Evolutionary conservation across 1,139 yeast species (phyloP), one percentile per base, ranked within the genome.

Genomic region (Saccharomyces pastorianus): DNA sequence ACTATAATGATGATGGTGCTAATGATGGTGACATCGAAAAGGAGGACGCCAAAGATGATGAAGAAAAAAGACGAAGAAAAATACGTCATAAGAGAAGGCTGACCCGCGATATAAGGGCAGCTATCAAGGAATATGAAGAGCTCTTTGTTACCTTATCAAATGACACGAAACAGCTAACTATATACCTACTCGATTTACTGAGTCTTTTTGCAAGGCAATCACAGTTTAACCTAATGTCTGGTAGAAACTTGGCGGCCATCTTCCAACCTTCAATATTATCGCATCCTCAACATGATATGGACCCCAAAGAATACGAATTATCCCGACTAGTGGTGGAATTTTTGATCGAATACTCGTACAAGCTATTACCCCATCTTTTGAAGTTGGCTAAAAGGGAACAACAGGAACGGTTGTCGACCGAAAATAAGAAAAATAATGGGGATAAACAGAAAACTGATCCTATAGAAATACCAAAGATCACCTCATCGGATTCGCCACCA

Each of bases 191-290:
- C 61, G 99, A 93, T 71, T 75, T 95, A 61, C 75, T 93, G 56
- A 87, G 96, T 9, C 81, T 90, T 75, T 95, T 93, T 61, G 88
- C 91, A 52, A 83, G 87, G 58, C 85, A 87, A 64, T 78, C 93
- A 8, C 82, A 80, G 50, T 82, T 81, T 56, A 93, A 91, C 68
- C 76, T 89, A 61, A 93, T 93, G 99, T 84, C 96, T 2, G 88
- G 96, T 2, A 81, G 93, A 62, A 93, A 95, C 67, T 75, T 93
- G 61, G 96, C 98, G 0, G 96, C 98, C 1, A 88, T 93, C 58
- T 93, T 95, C 73, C 99, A 93, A 71, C 99, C 99, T 2, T 87
- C 96, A 1, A 83, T 95, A 17, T 75, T 95, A 51, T 87, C 96
- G 2, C 98, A 93, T 68, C 96, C 97, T 5, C 80, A 78, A 62